Evolutionary conservation across 495 filamentous ascomycete species (phyloP), one percentile per base, ranked within the genome.

Genomic region (Aspergillus conjunctus): DNA sequence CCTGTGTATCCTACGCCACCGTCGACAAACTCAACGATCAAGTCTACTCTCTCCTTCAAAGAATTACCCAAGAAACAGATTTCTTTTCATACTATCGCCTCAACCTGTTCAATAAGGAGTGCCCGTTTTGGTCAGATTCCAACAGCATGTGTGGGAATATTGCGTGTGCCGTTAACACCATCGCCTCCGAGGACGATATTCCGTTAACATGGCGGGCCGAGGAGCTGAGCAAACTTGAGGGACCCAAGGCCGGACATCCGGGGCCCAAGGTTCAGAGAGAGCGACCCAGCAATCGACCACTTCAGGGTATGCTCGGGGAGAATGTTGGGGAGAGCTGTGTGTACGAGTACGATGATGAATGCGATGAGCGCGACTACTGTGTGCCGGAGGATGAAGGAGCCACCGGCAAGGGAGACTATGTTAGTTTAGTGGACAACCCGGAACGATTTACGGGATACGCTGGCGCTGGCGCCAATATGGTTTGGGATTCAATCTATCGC

Each of bases 31-130:
- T 98, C 8, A 98, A 98, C 72, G 76, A 82, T 58, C 82, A 85
- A 51, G 81, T 98, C 50, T 87, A 87, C 67, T 87, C 91, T n/a
- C 84, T 86, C n/a, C 75, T 98, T 50, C 82, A 90, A 67, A 85
- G 88, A 5, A 81, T 98, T 43, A 94, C 91, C 1, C 85, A 85
- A 71, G 86, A 89, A 51, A 95, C 93, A 66, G 94, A 98, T 73
- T 98, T 97, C 81, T 98, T 98, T 74, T 89, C 92, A 56, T 91
- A 98, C 71, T 98, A 98, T 74, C 90, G 94, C 26, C 78, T 98
- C 20, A 97, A 97, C 73, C 85, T 98, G n/a, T 98, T 91, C 71
- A 88, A 95, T 68, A 94, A 93, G 75, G 86, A 83, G 77, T 98
- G 94, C 72, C 94, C 94, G 0, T 98, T 98, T 70, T 98, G 94